Conservation (phyloP, 495 filamentous ascomycete genomes). For the Podospora comata region DNA sequence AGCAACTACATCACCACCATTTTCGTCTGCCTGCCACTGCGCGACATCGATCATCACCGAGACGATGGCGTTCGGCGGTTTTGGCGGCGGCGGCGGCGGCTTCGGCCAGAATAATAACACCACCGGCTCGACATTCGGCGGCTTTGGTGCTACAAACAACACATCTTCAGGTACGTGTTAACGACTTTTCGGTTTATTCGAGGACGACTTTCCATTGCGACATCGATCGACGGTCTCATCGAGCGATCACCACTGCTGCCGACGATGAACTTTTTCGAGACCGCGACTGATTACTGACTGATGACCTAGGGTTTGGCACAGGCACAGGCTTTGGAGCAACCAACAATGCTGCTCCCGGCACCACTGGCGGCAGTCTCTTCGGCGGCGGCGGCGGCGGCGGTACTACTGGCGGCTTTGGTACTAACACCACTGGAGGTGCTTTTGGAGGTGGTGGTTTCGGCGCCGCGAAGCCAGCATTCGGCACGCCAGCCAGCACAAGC, state of each 20-base stretch:
- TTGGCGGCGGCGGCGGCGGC: conserved; percentile 49
- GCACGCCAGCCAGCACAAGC: conserved; percentile 31
- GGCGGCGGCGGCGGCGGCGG: conserved; percentile 51
- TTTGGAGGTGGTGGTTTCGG: conserved; percentile 44
- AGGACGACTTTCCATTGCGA: conserved; percentile 7
- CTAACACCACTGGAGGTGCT: conserved; percentile 42
- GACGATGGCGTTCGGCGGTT: conserved; percentile 46
- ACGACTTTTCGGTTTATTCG: conserved; percentile 10
- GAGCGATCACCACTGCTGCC: neutral
- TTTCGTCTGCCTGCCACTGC: neutral
- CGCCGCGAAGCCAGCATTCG: conserved; percentile 32
- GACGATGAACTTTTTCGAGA: neutral
- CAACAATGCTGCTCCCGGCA: conserved; percentile 34
- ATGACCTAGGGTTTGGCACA: conserved; percentile 20
- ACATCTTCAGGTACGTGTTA: conserved; percentile 42
- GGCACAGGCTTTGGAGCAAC: conserved; percentile 46
- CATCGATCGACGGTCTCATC: neutral
- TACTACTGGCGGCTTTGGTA: conserved; percentile 44
- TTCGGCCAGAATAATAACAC: conserved; percentile 59
- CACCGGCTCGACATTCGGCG: conserved; percentile 53
- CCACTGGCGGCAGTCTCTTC: conserved; percentile 41
- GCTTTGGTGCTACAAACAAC: conserved; percentile 55
- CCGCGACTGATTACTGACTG: conserved; percentile 15
- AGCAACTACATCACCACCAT: conserved; percentile 4
- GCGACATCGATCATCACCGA: conserved; percentile 23